These are phyloP conservation scores for Candida tunisiensis DNA, from an alignment of 1,139 yeast species.

Conservation along the genomic window DNA sequence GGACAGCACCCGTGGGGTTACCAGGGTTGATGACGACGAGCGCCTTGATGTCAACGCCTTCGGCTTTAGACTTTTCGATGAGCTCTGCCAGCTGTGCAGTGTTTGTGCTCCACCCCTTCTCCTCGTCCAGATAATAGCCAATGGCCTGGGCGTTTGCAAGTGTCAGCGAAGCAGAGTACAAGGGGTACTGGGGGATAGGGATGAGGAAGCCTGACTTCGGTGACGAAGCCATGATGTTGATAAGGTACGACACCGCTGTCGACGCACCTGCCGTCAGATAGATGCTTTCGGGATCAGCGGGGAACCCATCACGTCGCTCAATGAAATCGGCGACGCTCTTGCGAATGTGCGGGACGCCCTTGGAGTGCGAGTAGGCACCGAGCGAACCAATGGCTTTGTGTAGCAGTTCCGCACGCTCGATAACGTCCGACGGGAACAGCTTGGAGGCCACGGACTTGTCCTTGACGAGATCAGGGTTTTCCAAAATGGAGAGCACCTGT, in stretches of 20 bases:
- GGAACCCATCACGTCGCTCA: conserved; percentile 46
- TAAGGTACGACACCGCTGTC: conserved; percentile 63
- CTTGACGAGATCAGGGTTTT: conserved; percentile 57
- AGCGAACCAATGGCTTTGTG: conserved; percentile 57
- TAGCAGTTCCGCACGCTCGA: conserved; percentile 47
- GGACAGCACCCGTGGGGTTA: conserved; percentile 88
- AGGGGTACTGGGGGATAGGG: conserved; percentile 95
- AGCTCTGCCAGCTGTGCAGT: conserved; percentile 44
- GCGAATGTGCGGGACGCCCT: conserved; percentile 62
- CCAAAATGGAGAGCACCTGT: conserved; percentile 71
- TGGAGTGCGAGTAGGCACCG: conserved; percentile 91
- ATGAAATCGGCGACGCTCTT: conserved; percentile 71
- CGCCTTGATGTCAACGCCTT: conserved; percentile 55
- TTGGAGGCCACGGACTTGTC: conserved; percentile 16
- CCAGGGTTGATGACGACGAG: conserved; percentile 95
- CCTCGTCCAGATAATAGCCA: conserved; percentile 79
- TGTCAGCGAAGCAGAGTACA: conserved; percentile 85
- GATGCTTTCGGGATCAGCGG: conserved; percentile 52
- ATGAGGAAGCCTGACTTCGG: conserved; percentile 68
- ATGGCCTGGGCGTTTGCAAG: conserved; percentile 66
- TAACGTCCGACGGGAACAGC: conserved; percentile 53
- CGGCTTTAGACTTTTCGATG: conserved; percentile 31
- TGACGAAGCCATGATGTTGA: conserved; percentile 53
- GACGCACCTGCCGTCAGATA: conserved; percentile 91
- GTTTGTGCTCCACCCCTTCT: conserved; percentile 68